Evolutionary conservation across 148 eudicot genomes (phyloP), one percentile per base, ranked within the genome.

Genomic region (Amaranthus hypochondriacus): DNA sequence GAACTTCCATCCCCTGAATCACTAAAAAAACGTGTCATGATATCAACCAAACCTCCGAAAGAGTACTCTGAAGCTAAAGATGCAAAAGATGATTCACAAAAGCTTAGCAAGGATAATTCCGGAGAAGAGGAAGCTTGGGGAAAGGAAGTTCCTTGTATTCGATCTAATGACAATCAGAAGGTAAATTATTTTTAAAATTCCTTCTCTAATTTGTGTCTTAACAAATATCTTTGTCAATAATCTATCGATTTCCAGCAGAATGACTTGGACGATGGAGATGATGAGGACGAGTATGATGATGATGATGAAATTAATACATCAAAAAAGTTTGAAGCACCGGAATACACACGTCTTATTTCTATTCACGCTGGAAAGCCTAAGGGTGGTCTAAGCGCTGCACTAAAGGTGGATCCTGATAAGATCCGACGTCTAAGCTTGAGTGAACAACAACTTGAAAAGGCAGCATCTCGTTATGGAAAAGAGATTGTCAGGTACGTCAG

Each of bases 1-100:
- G 88, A 89, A 77, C 86, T 95, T 51, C 98, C 98, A 47, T 95
- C 98, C 53, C 98, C 97, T 14, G 89, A 78, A 53, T 72, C 80
- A 46, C 82, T 95, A 44, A 88, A 87, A 78, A 86, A 69, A 61
- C 82, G 82, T 79, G 61, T 95, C 60, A 85, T 95, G 63, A 86
- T 95, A 79, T 95, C 98, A 62, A 94, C 98, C 54, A 95, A 95
- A 71, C 98, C 98, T 73, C 97, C 98, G 18, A 80, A 84, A 79
- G 93, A 92, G 66, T 88, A 89, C 69, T 81, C 70, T 56, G 78
- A 90, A 72, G 85, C 81, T 54, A 85, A 89, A 75, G 82, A 79
- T 18, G 63, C 55, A 15, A 84, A 82, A 73, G 80, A 76, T 5
- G 83, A 77, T 18, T 69, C 86, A 39, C 83, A 75, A 54, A 81